Percentiles rank a stretch among this genome's conserved stretches.
phyloP scores from a whole-genome alignment of 306 rosid genomes.

The Dalbergia oliveri region DNA sequence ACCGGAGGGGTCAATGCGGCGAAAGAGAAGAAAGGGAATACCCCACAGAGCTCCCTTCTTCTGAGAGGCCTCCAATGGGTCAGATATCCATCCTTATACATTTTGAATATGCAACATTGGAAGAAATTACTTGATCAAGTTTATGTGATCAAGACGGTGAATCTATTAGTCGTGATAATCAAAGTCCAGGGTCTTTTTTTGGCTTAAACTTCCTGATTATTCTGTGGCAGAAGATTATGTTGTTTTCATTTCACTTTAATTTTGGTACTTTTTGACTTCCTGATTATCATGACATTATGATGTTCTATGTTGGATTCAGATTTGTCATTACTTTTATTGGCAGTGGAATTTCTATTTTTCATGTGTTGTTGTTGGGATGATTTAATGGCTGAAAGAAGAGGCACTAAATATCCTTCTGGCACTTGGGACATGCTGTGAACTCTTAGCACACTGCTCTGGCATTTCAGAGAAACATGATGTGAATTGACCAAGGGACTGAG shows the following conservation, averaged over 20 bases:
- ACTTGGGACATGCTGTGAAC: background rate
- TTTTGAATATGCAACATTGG: background rate
- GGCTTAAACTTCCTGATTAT: background rate
- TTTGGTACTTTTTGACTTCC: background rate
- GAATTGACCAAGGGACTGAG: slow-evolving; percentile 12
- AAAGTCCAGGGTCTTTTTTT: background rate
- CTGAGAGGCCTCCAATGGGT: slow-evolving; percentile 34
- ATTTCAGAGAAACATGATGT: slow-evolving; percentile 1
- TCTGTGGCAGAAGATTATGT: background rate
- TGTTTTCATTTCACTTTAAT: background rate
- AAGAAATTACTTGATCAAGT: slow-evolving; percentile 9
- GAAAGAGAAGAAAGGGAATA: slow-evolving; percentile 58
- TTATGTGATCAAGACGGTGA: slow-evolving; percentile 3
- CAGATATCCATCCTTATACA: background rate
- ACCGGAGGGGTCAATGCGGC: background rate
- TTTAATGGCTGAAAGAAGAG: background rate
- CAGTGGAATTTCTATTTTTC: background rate
- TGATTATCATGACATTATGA: background rate
- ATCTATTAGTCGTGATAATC: background rate
- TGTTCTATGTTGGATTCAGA: slow-evolving; percentile 1
- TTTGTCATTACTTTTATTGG: background rate
- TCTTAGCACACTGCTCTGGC: background rate
- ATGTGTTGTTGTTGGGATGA: background rate
- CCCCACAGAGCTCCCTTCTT: slow-evolving; percentile 61
- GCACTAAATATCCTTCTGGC: background rate